These are phyloP conservation scores for Diaporthe capsici DNA, from an alignment of 2,329 filamentous ascomycete species.

Conservation along the genomic window DNA sequence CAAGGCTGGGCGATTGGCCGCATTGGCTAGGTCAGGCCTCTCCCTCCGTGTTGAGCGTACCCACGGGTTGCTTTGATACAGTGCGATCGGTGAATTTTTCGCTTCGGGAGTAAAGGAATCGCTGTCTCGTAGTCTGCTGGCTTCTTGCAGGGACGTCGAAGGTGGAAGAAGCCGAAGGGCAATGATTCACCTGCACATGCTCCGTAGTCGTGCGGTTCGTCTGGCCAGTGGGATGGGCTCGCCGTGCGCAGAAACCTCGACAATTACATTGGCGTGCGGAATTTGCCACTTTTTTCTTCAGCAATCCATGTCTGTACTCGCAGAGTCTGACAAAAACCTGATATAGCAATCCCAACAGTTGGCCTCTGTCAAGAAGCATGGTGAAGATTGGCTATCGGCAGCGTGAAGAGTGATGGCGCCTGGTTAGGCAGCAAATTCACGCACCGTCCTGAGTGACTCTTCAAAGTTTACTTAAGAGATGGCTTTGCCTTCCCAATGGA, in stretches of 20 bases:
- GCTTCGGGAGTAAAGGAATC: background rate
- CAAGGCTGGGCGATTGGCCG: background rate
- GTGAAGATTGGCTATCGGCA: background rate
- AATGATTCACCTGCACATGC: constrained; percentile 3
- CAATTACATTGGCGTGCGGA: background rate
- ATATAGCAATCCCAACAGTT: background rate
- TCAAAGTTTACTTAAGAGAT: background rate
- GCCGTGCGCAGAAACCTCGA: too few species aligned
- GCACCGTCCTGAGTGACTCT: background rate
- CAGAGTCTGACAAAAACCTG: background rate
- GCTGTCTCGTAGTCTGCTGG: background rate
- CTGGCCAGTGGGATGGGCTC: background rate
- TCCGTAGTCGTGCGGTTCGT: background rate
- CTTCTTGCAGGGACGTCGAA: background rate
- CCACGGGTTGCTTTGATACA: background rate
- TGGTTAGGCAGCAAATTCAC: background rate
- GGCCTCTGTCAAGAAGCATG: background rate
- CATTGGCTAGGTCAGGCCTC: background rate
- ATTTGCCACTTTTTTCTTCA: background rate
- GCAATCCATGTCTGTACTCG: background rate
- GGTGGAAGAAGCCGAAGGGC: background rate
- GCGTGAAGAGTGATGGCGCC: background rate
- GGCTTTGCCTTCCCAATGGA: background rate
- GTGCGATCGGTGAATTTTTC: background rate
- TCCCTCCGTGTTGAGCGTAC: background rate